Evolutionary conservation across 164 flowering plant species (phyloP).

Genomic region (Aristolochia californica): DNA sequence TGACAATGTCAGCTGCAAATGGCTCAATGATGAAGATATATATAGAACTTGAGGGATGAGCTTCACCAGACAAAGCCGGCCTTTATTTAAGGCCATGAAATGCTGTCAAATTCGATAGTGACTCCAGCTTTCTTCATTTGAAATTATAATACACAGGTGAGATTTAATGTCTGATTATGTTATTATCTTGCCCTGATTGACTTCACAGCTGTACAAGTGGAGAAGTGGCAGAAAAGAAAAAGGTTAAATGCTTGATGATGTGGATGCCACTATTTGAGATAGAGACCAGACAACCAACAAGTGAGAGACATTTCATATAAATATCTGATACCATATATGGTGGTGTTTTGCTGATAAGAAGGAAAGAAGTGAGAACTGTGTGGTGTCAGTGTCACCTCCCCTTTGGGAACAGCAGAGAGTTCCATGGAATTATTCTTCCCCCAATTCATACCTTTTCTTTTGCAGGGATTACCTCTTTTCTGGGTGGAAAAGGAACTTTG

Average conservation of each 20-base stretch:
- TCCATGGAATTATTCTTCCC: slow-evolving; percentile 3
- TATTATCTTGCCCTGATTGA: background rate
- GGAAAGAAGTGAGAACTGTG: no score
- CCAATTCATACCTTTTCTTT: no score
- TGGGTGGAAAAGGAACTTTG: slow-evolving; percentile 6
- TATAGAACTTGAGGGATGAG: background rate
- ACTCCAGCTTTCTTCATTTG: background rate
- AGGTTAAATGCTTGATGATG: slow-evolving; percentile 9
- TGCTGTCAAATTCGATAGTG: slow-evolving; percentile 2
- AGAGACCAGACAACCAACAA: background rate
- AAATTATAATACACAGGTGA: background rate
- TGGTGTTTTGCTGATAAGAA: no score
- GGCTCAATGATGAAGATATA: background rate
- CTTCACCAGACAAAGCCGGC: slow-evolving; percentile 1
- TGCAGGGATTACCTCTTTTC: background rate
- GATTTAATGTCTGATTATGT: slow-evolving; percentile 6
- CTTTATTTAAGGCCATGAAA: background rate
- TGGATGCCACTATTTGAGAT: slow-evolving; percentile 4
- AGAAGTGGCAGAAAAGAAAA: slow-evolving; percentile 1
- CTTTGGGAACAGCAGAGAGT: background rate
- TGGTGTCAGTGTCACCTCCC: background rate
- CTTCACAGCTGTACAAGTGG: background rate
- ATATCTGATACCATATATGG: no score
- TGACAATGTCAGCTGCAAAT: no score
- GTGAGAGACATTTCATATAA: no score